Percentiles rank a stretch among this genome's conserved stretches.
These are phyloP conservation scores for Colletotrichum aenigma DNA, from an alignment of 2,329 filamentous ascomycete genomes.

Conservation along the genomic window DNA sequence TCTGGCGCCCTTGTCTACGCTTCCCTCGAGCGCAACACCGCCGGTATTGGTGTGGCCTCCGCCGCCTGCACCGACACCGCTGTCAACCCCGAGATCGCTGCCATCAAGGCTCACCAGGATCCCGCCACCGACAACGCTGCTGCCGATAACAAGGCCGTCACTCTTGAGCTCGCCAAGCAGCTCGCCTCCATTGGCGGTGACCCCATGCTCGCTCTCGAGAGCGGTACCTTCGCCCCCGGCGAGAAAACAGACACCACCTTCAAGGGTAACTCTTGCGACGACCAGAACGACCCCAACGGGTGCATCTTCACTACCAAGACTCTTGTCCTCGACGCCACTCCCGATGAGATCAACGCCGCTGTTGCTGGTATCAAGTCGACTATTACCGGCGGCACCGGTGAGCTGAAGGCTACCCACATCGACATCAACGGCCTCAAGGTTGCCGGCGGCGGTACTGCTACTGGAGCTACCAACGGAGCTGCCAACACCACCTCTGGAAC, in stretches of 20 bases:
- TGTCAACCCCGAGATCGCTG: conserved; percentile 50
- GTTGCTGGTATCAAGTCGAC: conserved; percentile 33
- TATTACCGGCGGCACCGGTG: conserved; percentile 35
- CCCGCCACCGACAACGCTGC: conserved; percentile 43
- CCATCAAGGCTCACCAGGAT: conserved; percentile 48
- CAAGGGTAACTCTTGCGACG: conserved; percentile 60
- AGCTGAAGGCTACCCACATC: conserved; percentile 29
- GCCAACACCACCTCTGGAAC: background rate
- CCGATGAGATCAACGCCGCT: conserved; percentile 58
- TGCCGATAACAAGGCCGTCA: conserved; percentile 46
- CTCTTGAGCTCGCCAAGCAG: conserved; percentile 43
- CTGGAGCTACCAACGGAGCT: background rate
- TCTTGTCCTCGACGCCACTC: conserved; percentile 57
- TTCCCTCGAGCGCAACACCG: conserved; percentile 57
- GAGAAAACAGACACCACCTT: conserved; percentile 40
- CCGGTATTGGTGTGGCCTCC: conserved; percentile 41
- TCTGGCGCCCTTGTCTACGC: conserved; percentile 59
- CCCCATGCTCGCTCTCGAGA: conserved; percentile 43
- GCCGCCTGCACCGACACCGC: conserved; percentile 43
- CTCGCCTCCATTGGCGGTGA: conserved; percentile 48
- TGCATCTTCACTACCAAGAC: conserved; percentile 62
- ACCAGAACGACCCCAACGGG: conserved; percentile 49
- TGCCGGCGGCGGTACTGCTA: conserved; percentile 14
- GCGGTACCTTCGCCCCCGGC: conserved; percentile 48
- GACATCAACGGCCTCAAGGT: conserved; percentile 27